Percentiles rank a stretch among this genome's conserved stretches.
Evolutionary conservation across 139 green algal species (phyloP).

Genomic region (Micractinium conductrix): DNA sequence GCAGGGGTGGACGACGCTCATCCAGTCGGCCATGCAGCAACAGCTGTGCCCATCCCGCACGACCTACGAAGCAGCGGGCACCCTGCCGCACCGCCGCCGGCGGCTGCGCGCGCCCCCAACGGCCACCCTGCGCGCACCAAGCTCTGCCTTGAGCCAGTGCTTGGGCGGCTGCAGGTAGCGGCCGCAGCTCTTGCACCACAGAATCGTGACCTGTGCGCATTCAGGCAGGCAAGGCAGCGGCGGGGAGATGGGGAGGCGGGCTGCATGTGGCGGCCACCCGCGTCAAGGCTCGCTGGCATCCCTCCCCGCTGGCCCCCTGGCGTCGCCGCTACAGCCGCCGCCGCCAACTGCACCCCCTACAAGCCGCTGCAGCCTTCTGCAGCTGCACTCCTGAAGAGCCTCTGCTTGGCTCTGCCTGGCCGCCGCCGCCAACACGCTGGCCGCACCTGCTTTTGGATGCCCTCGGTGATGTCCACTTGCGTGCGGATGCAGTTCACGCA

Average conservation of each 20-base stretch:
- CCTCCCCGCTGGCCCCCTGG: no score
- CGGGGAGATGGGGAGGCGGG: not conserved
- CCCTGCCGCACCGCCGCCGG: not conserved
- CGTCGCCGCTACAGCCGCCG: no score
- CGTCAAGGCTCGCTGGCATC: no score
- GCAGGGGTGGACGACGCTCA: no score
- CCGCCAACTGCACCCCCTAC: no score
- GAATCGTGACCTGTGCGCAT: constrained; percentile 79
- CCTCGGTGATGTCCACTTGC: constrained; percentile 98
- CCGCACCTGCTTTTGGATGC: constrained; percentile 86
- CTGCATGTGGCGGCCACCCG: no score
- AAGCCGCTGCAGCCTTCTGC: not conserved
- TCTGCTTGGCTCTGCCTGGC: not conserved
- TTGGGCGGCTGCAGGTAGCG: constrained; percentile 96
- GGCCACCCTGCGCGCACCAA: constrained; percentile 21
- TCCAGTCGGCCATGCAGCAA: no score
- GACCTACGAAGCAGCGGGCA: not conserved
- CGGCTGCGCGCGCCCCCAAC: not conserved
- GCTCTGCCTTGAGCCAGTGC: constrained; percentile 91
- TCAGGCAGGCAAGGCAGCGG: not conserved
- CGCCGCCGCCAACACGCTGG: not conserved
- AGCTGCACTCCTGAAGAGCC: not conserved
- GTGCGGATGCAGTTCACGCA: constrained; percentile 97
- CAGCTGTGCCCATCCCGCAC: no score
- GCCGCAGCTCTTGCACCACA: constrained; percentile 93